Evolutionary conservation across 129 eudicot species (phyloP), one percentile per base, ranked within the genome.

Genomic region (Chrysanthemum lavandulifolium): DNA sequence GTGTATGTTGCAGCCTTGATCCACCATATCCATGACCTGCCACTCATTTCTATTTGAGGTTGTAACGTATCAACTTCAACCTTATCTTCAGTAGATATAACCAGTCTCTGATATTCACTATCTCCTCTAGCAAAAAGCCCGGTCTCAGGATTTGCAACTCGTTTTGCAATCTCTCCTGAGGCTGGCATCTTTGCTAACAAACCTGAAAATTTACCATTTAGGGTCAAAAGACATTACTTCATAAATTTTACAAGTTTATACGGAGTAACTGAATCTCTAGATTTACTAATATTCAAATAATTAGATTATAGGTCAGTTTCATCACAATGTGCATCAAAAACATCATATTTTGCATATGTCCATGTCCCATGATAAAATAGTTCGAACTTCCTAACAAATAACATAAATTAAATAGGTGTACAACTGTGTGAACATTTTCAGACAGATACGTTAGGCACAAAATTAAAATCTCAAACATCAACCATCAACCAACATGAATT

Each of bases 41-140:
- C 27, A 54, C 84, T 73, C 25, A 58, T 52, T 80, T 78, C 86
- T 51, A 25, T 45, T 68, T 69, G 82, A 61, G 92, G 61, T 52
- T 55, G 84, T 69, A 50, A 69, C 65, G 13, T 25, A 64, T 73
- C 82, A 76, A 61, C 75, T 74, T 85, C 92, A 70, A 72, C 67
- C 65, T 55, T 51, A 53, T 60, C 78, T 65, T 82, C 90, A 83
- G 75, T 59, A 47, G 89, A 78, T 75, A 87, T 73, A 73, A 87
- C 90, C 72, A 93, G 72, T 73, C 92, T 79, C 80, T 82, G 90
- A 75, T 76, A 89, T 74, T 87, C 98, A 48, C 78, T 65, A 72
- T 87, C 95, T 79, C 87, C 88, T 72, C 73, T 84, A 47, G 56
- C 75, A 78, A 78, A 71, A 78, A 64, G 77, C 76, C 8, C 83